Base-by-base conservation (phyloP, 2,329 filamentous ascomycete species). In the Trichoderma cornu-damae region DNA sequence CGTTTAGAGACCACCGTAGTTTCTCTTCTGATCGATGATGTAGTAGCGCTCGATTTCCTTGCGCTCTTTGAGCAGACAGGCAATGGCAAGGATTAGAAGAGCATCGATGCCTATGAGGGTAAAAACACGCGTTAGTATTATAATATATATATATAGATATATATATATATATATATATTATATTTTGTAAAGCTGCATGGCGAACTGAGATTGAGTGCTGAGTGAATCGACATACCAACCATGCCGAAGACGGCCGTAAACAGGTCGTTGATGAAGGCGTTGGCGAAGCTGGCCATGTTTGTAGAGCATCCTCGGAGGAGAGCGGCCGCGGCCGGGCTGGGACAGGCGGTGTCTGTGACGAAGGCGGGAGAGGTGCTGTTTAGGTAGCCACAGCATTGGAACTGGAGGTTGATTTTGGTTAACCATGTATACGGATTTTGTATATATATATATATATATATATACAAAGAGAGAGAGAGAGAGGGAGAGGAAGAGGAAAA, bases 231-330 rank as follows among this genome's bases (percentile, higher is more conserved):
- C 72, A 64, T 69, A 75, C 84, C 88, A 60, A 92, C 88, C 70
- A 93, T 84, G 61, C 88, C 89, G 69, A 94, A 94, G 55, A 88
- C 78, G 22, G 83, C 84, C 1, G 89, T 94, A 71, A 93, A 94
- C 67, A 93, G 83, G 57, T 84, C 73, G 72, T 91, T 88, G 62
- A 93, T 75, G 66, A 87, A 88, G 58, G 76, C 74, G 71, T 90
- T 91, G 59, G 85, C 80, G 65, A 87, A 90, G 54, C 75, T 80
- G 22, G 82, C 81, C 64, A 94, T 84, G 1, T 85, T 79, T 2
- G 79, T 77, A 14, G 87, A 80, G 69, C 89, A 94, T 7, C 88
- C 88, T 57, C 80, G 78, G 68, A 86, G 81, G 34, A 88, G 78
- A 12, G 86, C 85, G 2, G 89, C 88, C 35, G 85, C 81, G 2